Evolutionary conservation across 805 yeast genomes (phyloP).

Genomic region (Scheffersomyces lignosus): DNA sequence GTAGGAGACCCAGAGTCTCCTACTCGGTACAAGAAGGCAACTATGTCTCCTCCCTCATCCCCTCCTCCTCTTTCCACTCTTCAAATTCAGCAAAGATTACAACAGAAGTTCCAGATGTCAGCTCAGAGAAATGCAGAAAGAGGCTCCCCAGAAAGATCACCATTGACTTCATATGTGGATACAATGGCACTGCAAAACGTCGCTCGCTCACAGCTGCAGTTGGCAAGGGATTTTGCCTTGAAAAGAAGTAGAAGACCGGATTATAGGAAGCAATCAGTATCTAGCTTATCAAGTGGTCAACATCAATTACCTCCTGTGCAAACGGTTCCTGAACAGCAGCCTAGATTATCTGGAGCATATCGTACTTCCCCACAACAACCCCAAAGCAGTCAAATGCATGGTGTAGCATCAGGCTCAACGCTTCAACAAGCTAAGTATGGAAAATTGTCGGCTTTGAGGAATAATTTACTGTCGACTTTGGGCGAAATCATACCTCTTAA

Average conservation of each 20-base stretch:
- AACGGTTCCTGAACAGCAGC: too few relatives aligned
- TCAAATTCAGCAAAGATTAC: constrained; percentile 16
- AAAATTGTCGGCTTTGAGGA: constrained; percentile 24
- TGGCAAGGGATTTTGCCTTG: constrained; percentile 28
- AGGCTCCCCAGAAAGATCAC: background rate
- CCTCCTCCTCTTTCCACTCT: constrained; percentile 9
- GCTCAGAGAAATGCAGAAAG: too few relatives aligned
- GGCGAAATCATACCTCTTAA: constrained; percentile 8
- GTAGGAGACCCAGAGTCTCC: constrained; percentile 15
- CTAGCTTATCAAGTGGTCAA: too few relatives aligned
- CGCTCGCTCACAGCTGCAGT: background rate
- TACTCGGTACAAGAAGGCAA: constrained; percentile 1
- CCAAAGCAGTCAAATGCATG: too few relatives aligned
- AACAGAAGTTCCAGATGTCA: constrained; percentile 20
- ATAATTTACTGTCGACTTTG: constrained; percentile 12
- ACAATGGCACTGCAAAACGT: background rate
- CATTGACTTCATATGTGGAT: too few relatives aligned
- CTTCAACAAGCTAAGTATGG: constrained; percentile 24
- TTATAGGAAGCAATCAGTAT: constrained; percentile 31
- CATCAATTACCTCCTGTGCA: too few relatives aligned
- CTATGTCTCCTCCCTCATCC: background rate
- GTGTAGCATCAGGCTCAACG: constrained; percentile 20
- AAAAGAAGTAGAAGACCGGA: constrained; percentile 41
- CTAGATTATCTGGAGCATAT: constrained; percentile 1
- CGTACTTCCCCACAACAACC: constrained; percentile 9